Evolutionary conservation across 2,329 filamentous ascomycete genomes (phyloP), one percentile per base, ranked within the genome.

Genomic region (Blastomyces emzantsi): DNA sequence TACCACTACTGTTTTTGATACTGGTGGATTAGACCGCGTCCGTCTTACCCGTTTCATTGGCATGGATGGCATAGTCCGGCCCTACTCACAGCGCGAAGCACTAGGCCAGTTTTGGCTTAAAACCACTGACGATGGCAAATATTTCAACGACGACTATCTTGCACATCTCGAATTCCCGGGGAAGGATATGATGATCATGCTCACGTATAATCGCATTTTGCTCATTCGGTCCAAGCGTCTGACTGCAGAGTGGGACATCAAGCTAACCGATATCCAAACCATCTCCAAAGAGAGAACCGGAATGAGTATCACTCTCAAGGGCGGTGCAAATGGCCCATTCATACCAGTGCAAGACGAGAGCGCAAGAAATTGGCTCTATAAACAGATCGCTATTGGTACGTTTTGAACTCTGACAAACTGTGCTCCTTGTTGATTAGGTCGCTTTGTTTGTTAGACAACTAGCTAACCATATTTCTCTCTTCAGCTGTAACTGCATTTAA

Each of bases 101-200:
- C 86, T 99, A 2, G 94, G 94, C 0, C 94, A 99, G 75, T 97
- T 91, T 80, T 99, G 94, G 95, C 87, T 99, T 67, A 99, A 99
- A 82, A 96, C 96, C 64, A 87, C 96, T 13, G 94, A 99, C 77
- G 94, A 97, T 68, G 94, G 94, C 66, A 94, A 92, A 75, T 97
- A 93, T 81, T 99, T 99, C 83, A 89, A 96, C 77, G 94, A 99
- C 76, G 85, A 91, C 73, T 99, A 99, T 79, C 94, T 99, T 74
- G 95, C 92, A 4, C 95, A 99, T 73, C 82, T 99, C 4, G 93
- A 99, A 76, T 84, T 99, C 33, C 90, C 91, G 13, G 86, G 87
- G 65, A 90, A 94, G 74, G 92, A 95, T 73, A 89, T 92, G 81
- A 87, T 93, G 63, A 88, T 92, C 58, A 90, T 97, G 85, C 83